Evolutionary conservation across 805 yeast genomes (phyloP).

Genomic region (Candida mattraensis): DNA sequence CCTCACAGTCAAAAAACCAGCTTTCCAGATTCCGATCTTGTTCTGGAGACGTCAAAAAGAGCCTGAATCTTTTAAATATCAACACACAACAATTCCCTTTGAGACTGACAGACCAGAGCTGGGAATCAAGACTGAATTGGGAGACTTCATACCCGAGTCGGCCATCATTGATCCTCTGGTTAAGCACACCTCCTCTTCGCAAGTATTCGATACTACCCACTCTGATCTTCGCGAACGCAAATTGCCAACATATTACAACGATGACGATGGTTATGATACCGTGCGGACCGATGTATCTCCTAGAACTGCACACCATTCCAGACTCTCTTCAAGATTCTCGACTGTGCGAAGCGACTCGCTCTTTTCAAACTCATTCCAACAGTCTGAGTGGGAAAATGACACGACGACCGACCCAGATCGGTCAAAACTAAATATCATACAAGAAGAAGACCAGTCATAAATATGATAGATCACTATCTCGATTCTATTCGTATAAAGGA

Average conservation of each 20-base stretch:
- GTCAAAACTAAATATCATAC: constrained; percentile 13
- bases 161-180: constrained; percentile 3
- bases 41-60: no score
- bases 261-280: constrained; percentile 25
- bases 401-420: constrained; percentile 12
- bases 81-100: no score
- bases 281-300: constrained; percentile 13
- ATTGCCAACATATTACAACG: constrained; percentile 20
- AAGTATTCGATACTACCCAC: constrained; percentile 5
- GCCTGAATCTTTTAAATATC: constrained; percentile 1
- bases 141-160: neutral
- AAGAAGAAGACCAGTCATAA: constrained; percentile 13
- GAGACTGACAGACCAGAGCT: neutral
- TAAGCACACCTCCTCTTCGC: constrained; percentile 6
- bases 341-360: constrained; percentile 17
- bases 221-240: constrained; percentile 15
- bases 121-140: constrained; percentile 2
- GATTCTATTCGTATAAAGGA: no score
- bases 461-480: no score
- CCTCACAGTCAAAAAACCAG: constrained; percentile 10
- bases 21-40: constrained; percentile 2
- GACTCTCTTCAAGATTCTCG: constrained; percentile 11
- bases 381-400: constrained; percentile 7
- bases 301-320: constrained; percentile 9
- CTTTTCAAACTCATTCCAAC: constrained; percentile 7